Percentiles rank a stretch among this genome's conserved stretches.
Evolutionary conservation across 2,329 filamentous ascomycete species (phyloP).

Genomic region (Penicillium sp.): DNA sequence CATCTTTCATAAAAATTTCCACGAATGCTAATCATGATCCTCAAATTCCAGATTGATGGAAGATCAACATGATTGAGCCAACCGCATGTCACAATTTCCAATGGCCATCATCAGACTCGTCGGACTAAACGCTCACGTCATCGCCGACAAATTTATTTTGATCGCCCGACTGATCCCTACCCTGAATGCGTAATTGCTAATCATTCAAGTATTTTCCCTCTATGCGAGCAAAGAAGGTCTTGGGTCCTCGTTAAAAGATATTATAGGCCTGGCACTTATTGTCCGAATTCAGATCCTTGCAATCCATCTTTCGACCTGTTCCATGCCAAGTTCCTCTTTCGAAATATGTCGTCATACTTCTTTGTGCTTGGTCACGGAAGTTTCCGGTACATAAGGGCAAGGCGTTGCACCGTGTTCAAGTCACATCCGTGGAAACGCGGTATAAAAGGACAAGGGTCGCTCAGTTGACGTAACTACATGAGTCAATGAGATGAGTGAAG

Average conservation of each 20-base stretch:
- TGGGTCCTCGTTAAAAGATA: background rate
- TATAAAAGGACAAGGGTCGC: background rate
- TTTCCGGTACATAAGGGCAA: background rate
- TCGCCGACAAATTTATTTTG: background rate
- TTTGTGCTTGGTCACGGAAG: background rate
- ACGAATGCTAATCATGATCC: background rate
- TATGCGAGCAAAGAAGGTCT: background rate
- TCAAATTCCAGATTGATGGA: background rate
- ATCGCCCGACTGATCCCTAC: background rate
- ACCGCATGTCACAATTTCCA: background rate
- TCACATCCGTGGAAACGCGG: background rate
- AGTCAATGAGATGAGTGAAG: background rate
- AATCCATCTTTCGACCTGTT: background rate
- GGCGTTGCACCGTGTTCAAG: background rate
- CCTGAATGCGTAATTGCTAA: background rate
- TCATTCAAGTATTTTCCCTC: background rate
- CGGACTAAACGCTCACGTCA: background rate
- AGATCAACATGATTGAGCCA: background rate
- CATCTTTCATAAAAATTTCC: background rate
- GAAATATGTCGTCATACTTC: background rate
- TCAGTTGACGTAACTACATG: background rate
- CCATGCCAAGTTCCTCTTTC: background rate
- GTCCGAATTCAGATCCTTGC: background rate
- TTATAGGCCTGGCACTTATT: background rate
- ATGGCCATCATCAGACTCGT: background rate